Conservation (phyloP, 2,329 filamentous ascomycete species). For the Chalaropsis ovoidea region DNA sequence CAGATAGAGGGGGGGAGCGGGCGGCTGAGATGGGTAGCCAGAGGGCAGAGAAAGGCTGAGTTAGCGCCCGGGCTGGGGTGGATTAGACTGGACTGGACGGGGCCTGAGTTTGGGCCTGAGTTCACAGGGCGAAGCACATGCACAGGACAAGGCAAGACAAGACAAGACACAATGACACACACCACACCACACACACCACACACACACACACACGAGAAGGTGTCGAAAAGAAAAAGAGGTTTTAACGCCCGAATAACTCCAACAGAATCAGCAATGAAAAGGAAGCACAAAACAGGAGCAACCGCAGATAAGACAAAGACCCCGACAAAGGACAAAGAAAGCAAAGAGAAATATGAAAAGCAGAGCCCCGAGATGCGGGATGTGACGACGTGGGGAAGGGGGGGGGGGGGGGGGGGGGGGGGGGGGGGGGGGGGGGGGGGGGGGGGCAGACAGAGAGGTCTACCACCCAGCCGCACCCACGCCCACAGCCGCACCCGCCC, state of each 20-base stretch:
- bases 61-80: no score
- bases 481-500: background rate
- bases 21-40: background rate
- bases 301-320: constrained; percentile 6
- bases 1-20: background rate
- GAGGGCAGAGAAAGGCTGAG: no score
- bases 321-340: constrained; percentile 2
- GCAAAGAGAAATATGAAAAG: background rate
- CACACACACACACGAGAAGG: background rate
- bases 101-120: no score
- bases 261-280: constrained; percentile 15
- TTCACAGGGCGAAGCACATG: background rate
- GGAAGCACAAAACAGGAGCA: constrained; percentile 15
- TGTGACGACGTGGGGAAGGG: no score
- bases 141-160: background rate
- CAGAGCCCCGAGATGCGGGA: constrained; percentile 9
- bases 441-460: no score
- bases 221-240: constrained; percentile 13
- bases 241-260: constrained; percentile 13
- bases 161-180: background rate
- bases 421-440: no score
- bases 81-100: no score
- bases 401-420: no score
- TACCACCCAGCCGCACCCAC: background rate
- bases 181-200: no score